A percentile compares a stretch with the other conserved stretches of the same genome.
Conservation (phyloP, 2,329 filamentous ascomycete genomes). For the Xenosphaeropsis pyriputrescens region DNA sequence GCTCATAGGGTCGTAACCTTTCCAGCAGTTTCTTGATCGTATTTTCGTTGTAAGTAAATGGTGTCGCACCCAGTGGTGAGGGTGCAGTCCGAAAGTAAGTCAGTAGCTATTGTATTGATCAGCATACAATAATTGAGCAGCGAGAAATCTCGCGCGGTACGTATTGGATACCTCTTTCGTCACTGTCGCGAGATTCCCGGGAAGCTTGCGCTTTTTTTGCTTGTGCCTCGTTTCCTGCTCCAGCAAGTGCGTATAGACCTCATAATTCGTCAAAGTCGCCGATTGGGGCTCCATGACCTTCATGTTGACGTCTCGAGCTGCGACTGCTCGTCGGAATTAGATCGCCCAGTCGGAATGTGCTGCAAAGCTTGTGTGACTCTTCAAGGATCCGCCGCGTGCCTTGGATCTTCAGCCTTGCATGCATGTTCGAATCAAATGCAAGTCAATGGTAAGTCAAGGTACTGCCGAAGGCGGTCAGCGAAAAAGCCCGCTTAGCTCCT, state of each 20-base stretch:
- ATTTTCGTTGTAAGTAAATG: constrained; percentile 28
- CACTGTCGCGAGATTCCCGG: constrained; percentile 43
- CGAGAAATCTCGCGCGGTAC: too few species aligned
- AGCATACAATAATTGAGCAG: background rate
- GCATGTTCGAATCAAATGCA: background rate
- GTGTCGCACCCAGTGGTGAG: constrained; percentile 30
- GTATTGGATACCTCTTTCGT: constrained; percentile 42
- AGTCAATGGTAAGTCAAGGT: too few species aligned
- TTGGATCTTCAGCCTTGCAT: background rate
- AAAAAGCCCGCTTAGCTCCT: too few species aligned
- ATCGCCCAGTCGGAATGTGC: background rate
- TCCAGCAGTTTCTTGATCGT: constrained; percentile 38
- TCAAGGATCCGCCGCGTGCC: background rate
- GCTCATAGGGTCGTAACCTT: constrained; percentile 37
- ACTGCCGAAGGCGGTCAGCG: too few species aligned
- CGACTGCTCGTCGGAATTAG: background rate
- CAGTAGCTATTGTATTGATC: constrained; percentile 31
- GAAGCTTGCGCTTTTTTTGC: constrained; percentile 21
- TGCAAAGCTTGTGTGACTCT: background rate
- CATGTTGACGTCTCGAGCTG: constrained; percentile 23
- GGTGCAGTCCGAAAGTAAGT: constrained; percentile 41
- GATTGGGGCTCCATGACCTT: constrained; percentile 60
- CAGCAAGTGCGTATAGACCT: constrained; percentile 52
- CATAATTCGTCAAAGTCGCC: constrained; percentile 56
- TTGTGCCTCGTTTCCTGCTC: constrained; percentile 10